These are phyloP conservation scores for Odonthalia washingtoniensis DNA, from an alignment of 31 red algal genomes.

Conservation along the genomic window DNA sequence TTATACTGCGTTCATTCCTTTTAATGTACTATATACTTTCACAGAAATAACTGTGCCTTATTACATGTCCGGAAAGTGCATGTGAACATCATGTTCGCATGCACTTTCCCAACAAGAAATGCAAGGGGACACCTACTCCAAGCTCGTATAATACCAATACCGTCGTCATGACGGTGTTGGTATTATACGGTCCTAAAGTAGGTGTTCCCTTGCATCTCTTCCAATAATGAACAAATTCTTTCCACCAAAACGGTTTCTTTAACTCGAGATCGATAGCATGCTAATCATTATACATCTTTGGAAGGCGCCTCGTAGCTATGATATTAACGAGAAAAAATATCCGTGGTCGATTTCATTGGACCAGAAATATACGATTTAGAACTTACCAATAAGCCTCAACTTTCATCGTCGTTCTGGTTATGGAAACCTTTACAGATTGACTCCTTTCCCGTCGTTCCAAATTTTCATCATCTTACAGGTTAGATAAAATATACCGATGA, in stretches of 20 bases:
- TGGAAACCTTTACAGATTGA: background rate
- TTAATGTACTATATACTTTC: background rate
- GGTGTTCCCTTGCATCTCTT: background rate
- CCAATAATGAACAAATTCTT: background rate
- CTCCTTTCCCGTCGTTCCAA: background rate
- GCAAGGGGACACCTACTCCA: too few relatives aligned
- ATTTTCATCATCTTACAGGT: background rate
- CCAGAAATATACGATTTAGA: background rate
- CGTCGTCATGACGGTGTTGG: too few relatives aligned
- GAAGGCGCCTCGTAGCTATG: background rate
- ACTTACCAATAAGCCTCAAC: conserved; percentile 21
- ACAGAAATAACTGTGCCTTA: background rate
- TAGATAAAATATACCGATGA: background rate
- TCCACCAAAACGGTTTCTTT: too few relatives aligned
- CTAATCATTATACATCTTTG: conserved; percentile 5
- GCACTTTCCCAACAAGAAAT: too few relatives aligned
- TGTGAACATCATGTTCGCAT: too few relatives aligned
- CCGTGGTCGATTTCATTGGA: background rate
- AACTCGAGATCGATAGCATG: background rate
- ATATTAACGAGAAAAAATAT: conserved; percentile 16
- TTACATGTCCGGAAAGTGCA: background rate
- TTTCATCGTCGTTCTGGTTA: conserved; percentile 17
- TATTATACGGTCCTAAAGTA: background rate
- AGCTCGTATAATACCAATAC: too few relatives aligned
- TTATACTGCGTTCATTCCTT: background rate